Base-by-base conservation (phyloP, 1,284 basidiomycete species). In the Ceratobasidium sp. region DNA sequence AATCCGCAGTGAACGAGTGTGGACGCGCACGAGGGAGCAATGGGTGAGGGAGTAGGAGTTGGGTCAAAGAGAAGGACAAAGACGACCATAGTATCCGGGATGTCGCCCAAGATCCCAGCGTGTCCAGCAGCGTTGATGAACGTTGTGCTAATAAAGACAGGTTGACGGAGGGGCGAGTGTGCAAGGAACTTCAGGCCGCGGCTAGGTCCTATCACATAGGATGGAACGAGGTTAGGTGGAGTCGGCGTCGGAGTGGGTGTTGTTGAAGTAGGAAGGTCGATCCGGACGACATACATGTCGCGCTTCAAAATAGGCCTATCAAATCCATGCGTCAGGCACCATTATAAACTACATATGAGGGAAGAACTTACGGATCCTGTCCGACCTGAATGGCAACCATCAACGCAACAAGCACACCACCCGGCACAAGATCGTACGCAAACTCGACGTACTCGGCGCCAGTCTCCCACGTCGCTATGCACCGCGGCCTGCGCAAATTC, bases 61-160 rank as follows among this genome's bases (percentile, higher is more conserved):
- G 70, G 70, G 62, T 73, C 70, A 62, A 73, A 73, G 28, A 73
- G 57, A 28, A 73, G 70, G 52, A 62, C 59, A 40, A 73, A 73
- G 57, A 62, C 57, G 23, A 73, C 70, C 70, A 73, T 73, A n/a
- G 70, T 73, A 26, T 73, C 70, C 28, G 70, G 70, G 13, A 73
- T 73, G 28, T 73, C 70, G 38, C 70, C 70, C 13, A 73, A 57
- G 57, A 73, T 73, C n/a, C 70, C 70, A 17, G 70, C 70, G 28
- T 73, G 70, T 6, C 70, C 70, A 28, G 70, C 20, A 20, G 70
- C 70, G 23, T 46, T 62, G 44, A 73, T 50, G 20, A 48, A 73
- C 1, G 46, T 62, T 6, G 70, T 73, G 15, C 33, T 62, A 13
- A 73, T 73, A 23, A 73, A 73, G 5, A 73, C 57, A 17, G 70